Evolutionary conservation across 2,329 filamentous ascomycete species (phyloP), one percentile per base, ranked within the genome.

Genomic region (Calycina marina): DNA sequence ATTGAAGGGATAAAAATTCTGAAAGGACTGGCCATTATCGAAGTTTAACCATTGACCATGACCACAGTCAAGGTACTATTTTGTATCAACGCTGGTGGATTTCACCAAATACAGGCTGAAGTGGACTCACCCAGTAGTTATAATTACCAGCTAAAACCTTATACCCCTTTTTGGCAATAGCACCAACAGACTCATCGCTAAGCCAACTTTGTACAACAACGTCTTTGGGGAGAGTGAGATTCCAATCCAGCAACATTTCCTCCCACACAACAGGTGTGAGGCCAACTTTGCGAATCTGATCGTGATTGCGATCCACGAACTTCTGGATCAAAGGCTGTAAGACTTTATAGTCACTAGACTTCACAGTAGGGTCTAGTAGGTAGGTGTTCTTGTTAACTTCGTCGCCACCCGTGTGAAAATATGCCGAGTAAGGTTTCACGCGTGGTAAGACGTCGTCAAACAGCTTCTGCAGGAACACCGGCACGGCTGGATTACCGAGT

Each of bases 401-500:
- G 48, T 93, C 85, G 34, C 85, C 85, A 27, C 85, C 85, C 1
- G 80, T 80, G 57, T 93, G 84, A 61, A 88, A 92, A 57, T 88
- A 72, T 5, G 71, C 59, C 2, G 77, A 65, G 53, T 82, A 83
- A 0, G 76, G 72, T 6, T 62, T 58, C 8, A 85, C 54, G 16
- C 82, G 67, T 10, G 84, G 83, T 32, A 92, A 59, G 14, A 93
- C 51, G 49, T 93, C 85, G n/a, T 65, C 63, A 45, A 84, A 77
- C 10, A 93, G 56, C 22, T 56, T 76, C 35, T 78, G 68, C 8
- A 93, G 55, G 53, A 93, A 92, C 2, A 65, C 57, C 45, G 77
- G 67, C 2, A 90, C 82, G 1, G 58, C 65, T 1, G 72, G 58
- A 33, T 72, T 74, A 56, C 90, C 88, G 35, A 93, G 67, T 52